phyloP scores from a whole-genome alignment of 768 basidiomycete species.

The Suillus decipiens region DNA sequence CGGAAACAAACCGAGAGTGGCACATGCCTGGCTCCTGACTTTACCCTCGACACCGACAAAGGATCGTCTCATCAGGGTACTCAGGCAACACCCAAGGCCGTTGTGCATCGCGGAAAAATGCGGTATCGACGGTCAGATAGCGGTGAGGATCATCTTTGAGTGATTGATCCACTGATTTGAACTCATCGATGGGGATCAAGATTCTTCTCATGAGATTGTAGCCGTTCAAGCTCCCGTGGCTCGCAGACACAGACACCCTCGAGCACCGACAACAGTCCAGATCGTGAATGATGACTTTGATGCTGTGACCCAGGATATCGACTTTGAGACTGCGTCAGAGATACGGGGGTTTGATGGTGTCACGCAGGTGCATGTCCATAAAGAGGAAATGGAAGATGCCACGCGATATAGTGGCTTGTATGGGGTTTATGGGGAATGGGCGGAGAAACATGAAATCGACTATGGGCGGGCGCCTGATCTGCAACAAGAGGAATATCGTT shows the following conservation, averaged over 20 bases:
- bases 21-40: conserved; percentile 1
- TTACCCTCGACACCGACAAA: conserved; percentile 6
- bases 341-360: conserved; percentile 24
- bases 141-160: background rate
- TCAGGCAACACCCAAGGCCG: background rate
- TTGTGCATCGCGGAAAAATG: background rate
- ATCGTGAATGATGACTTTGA: conserved; percentile 33
- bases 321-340: conserved; percentile 30
- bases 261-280: conserved; percentile 35
- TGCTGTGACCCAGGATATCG: conserved; percentile 27
- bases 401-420: conserved; percentile 30
- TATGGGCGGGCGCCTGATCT: conserved; percentile 27
- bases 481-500: conserved; percentile 16
- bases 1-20: conserved; percentile 6
- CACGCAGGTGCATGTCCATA: conserved; percentile 24
- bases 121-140: conserved; percentile 4
- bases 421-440: conserved; percentile 37
- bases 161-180: background rate
- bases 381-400: conserved; percentile 7
- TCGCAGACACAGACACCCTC: conserved; percentile 22
- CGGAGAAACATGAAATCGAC: conserved; percentile 29
- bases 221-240: conserved; percentile 18
- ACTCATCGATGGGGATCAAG: conserved; percentile 24
- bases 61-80: background rate
- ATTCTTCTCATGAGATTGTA: conserved; percentile 36